Evolutionary conservation across 108 stramenopile genomes (phyloP).

Genomic region (Chaetoceros muelleri): DNA sequence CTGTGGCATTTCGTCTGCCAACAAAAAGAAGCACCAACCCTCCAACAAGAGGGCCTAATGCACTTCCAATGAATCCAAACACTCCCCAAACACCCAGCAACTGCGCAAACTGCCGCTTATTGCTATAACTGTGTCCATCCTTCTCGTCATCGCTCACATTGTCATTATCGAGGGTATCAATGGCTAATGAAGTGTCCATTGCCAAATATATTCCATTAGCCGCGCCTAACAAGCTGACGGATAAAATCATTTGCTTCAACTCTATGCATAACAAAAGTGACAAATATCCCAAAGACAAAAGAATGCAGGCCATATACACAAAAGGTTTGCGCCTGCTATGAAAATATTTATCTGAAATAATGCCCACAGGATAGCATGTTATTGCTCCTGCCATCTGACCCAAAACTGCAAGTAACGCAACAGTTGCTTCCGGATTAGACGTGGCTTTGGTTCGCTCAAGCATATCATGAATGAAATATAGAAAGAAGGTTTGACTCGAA

Average conservation of each 20-base stretch:
- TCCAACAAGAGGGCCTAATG: slow-evolving; percentile 50
- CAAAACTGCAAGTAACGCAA: slow-evolving; percentile 31
- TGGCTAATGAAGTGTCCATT: slow-evolving; percentile 57
- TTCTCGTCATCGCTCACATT: slow-evolving; percentile 6
- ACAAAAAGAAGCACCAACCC: slow-evolving; percentile 17
- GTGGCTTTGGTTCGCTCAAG: slow-evolving; percentile 16
- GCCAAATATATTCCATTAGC: slow-evolving; percentile 60
- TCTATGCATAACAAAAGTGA: slow-evolving; percentile 24
- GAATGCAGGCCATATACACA: slow-evolving; percentile 37
- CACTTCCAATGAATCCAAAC: slow-evolving; percentile 43
- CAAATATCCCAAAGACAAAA: slow-evolving; percentile 22
- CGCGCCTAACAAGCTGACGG: slow-evolving; percentile 28
- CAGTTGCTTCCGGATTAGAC: slow-evolving; percentile 26
- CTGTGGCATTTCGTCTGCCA: not conserved
- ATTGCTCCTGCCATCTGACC: slow-evolving; percentile 34
- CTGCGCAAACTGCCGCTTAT: slow-evolving; percentile 43
- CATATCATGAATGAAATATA: slow-evolving; percentile 38
- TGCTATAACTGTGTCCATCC: slow-evolving; percentile 13
- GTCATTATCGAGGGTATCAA: slow-evolving; percentile 35
- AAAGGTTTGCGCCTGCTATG: slow-evolving; percentile 38
- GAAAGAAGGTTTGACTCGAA: slow-evolving; percentile 39
- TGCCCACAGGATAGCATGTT: slow-evolving; percentile 38
- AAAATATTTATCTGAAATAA: slow-evolving; percentile 29
- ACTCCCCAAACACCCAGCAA: slow-evolving; percentile 64
- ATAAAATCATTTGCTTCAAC: slow-evolving; percentile 23